Base-by-base conservation (phyloP, 2,329 filamentous ascomycete species). In the Fusarium sambucinum region DNA sequence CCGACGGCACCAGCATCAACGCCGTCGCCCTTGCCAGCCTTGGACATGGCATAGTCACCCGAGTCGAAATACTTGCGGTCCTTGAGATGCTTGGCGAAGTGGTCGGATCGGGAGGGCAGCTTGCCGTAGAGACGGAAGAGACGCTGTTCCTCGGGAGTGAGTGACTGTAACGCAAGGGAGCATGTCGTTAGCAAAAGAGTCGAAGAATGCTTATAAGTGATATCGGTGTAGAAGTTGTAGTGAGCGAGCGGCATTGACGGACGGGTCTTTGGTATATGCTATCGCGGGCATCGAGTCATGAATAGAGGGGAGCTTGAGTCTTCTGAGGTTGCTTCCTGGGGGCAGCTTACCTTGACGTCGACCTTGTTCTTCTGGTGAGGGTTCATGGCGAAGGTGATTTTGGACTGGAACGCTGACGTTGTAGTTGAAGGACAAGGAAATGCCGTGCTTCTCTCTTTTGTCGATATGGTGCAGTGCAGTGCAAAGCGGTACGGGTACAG, bases 41-140 rank as follows among this genome's bases (percentile, higher is more conserved):
- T 97, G 81, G 92, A 95, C 83, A 97, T 92, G 77, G 94, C 94
- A 77, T 97, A 97, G 84, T 97, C 94, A 77, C 94, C 94, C 63
- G 92, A 96, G 84, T 97, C 94, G 81, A 97, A 97, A 84, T 97
- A 97, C 84, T 97, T 99, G 85, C 96, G 94, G 81, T 98, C 96
- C 87, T 97, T 97, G 78, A 98, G 89, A 79, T 98, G 97, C 86
- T 98, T 98, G 85, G 96, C 94, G 75, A 98, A 90, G 76, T 97
- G 88, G 81, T 97, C 95, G 80, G 94, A 96, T 81, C 96, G 96
- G 81, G 92, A 97, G 70, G 96, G 96, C 64, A 98, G 90, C 84
- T 98, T 98, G 82, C 96, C 96, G 81, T 99, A 99, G 70, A 98
- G 90, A 71, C 94, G 92, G 86, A 98, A 96, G 77, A 98, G 90